Percentiles rank a stretch among this genome's conserved stretches.
Evolutionary conservation across 345 rosid genomes (phyloP).

Genomic region (Kernera saxatilis): DNA sequence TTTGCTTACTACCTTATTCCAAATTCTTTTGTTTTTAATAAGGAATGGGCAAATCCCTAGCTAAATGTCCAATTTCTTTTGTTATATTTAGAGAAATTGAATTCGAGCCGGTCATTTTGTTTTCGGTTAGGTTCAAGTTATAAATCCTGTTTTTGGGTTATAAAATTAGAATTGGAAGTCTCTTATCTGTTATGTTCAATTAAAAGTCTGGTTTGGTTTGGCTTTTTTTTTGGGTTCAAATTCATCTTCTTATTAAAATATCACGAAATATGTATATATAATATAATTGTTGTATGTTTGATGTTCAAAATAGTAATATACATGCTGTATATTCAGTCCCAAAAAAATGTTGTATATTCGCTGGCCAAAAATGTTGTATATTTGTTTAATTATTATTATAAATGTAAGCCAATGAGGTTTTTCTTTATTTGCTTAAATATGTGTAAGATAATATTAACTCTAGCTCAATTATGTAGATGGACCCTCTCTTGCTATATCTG

Average conservation of each 20-base stretch:
- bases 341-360: background rate
- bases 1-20: background rate
- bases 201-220: background rate
- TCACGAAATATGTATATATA: background rate
- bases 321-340: background rate
- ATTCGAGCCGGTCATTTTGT: background rate
- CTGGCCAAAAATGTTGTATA: background rate
- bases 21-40: background rate
- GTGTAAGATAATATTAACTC: constrained; percentile 10
- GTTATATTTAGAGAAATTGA: background rate
- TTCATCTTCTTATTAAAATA: background rate
- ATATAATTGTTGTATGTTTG: too few relatives aligned
- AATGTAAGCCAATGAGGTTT: background rate
- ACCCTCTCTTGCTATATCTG: constrained; percentile 25
- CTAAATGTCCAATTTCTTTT: background rate
- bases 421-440: constrained; percentile 27
- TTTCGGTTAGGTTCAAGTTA: background rate
- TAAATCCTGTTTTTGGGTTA: background rate
- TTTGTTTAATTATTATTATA: background rate
- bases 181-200: background rate
- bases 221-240: background rate
- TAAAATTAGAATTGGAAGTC: background rate
- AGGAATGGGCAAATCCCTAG: background rate
- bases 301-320: background rate
- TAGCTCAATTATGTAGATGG: constrained; percentile 18